phyloP scores from a whole-genome alignment of 2,329 filamentous ascomycete species.

The Nigrospora oryzae region DNA sequence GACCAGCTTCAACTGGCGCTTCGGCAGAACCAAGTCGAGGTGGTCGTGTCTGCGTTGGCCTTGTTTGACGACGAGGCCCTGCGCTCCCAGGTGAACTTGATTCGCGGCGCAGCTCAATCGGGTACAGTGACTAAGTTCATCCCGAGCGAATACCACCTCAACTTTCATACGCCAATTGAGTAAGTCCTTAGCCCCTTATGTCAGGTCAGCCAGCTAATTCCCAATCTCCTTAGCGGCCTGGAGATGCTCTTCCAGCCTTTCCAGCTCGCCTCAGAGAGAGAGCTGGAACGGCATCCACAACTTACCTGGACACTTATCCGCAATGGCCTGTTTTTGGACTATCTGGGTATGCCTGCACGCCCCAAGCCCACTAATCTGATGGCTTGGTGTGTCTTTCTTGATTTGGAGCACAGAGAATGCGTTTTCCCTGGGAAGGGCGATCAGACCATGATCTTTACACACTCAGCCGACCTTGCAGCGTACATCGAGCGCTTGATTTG shows the following conservation, averaged over 20 bases:
- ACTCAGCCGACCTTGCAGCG: neutral
- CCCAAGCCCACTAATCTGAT: neutral
- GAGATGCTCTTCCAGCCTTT: neutral
- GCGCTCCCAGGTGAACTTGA: neutral
- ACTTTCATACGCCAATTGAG: neutral
- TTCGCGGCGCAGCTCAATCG: neutral
- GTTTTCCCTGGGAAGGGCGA: neutral
- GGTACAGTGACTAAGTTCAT: neutral
- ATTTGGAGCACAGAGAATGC: neutral
- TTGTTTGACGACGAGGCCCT: neutral
- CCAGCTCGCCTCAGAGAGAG: neutral
- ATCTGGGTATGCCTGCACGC: neutral
- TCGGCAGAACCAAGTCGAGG: neutral
- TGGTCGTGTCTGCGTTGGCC: neutral
- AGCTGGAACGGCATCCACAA: neutral
- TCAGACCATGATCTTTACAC: neutral
- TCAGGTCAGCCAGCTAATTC: too few relatives aligned
- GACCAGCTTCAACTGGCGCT: neutral
- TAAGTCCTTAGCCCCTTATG: too few relatives aligned
- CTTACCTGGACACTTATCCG: neutral
- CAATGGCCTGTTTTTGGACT: neutral
- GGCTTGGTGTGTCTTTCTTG: neutral
- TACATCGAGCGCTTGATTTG: neutral
- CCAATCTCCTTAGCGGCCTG: too few relatives aligned
- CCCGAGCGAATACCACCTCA: neutral